Base-by-base conservation (phyloP, 1,284 basidiomycete species). In the Ceratobasidium sp. region DNA sequence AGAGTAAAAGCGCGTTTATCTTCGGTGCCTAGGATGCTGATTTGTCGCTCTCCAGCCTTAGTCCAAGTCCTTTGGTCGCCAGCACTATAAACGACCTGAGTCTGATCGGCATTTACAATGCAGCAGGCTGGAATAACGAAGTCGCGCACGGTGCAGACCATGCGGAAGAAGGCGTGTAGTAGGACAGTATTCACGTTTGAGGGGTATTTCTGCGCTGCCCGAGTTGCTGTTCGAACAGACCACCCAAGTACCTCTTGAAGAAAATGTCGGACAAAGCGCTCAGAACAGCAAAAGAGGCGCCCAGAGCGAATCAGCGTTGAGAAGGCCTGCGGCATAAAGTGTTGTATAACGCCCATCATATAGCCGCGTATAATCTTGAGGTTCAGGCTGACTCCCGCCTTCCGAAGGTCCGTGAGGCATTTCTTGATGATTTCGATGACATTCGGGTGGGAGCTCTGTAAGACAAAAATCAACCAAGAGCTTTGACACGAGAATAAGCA, bases 171-270 rank as follows among this genome's bases (percentile, higher is more conserved):
- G 9, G 64, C 64, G 17, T 66, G 24, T 6, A 54, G 31, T 1
- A 66, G 64, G 24, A 66, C 64, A 41, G 19, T n/a, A 15, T 31
- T n/a, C 3, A 66, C 50, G 33, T 66, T 54, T 3, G 64, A 27
- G 1, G 64, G 64, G 24, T 53, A 66, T n/a, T 66, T 66, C 22
- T 66, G 64, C 2, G 64, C 64, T 41, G 64, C 64, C 15, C 64
- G n/a, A 41, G 64, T 66, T 33, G 64, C 45, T 22, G 51, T 51
- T 53, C 51, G 50, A 36, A 53, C 51, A 54, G 64, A 66, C 64
- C 64, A 66, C 9, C 50, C 50, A 9, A 66, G 50, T 22, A 33
- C 33, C 31, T 33, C 33, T 5, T 31, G 64, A 22, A 66, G 36
- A 19, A 66, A 66, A 14, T 17, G 48, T 5, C 31, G 51, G 14